Evolutionary conservation across 805 yeast species (phyloP).

Genomic region (Priceomyces carsonii): DNA sequence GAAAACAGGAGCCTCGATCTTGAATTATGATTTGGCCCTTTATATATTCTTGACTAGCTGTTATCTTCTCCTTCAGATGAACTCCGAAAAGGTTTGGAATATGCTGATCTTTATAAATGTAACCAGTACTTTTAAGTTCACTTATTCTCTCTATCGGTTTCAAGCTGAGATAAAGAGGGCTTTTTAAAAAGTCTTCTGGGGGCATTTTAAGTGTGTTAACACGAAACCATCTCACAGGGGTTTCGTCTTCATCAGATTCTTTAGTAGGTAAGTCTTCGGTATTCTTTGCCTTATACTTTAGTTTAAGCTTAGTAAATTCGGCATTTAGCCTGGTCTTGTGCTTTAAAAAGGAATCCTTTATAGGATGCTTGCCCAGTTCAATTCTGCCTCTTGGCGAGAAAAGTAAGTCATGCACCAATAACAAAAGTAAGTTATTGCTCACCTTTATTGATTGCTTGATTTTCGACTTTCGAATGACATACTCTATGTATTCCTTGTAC

Average conservation of each 20-base stretch:
- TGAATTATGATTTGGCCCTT: constrained; percentile 85
- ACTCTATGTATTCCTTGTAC: constrained; percentile 62
- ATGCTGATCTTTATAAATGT: constrained; percentile 68
- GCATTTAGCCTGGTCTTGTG: constrained; percentile 82
- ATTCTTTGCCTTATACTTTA: constrained; percentile 65
- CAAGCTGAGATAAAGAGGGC: constrained; percentile 42
- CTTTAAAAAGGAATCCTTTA: constrained; percentile 76
- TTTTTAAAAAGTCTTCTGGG: constrained; percentile 36
- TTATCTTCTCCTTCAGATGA: constrained; percentile 71
- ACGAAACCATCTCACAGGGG: constrained; percentile 82
- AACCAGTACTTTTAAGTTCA: constrained; percentile 43
- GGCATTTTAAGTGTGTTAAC: constrained; percentile 62
- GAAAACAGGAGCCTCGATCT: constrained; percentile 96
- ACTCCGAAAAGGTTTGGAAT: constrained; percentile 82
- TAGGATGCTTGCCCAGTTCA: constrained; percentile 84
- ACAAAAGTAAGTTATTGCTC: constrained; percentile 53
- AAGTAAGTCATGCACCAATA: constrained; percentile 80
- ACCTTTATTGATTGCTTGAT: constrained; percentile 56
- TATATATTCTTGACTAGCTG: constrained; percentile 66
- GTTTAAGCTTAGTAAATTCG: constrained; percentile 74
- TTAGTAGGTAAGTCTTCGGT: constrained; percentile 47
- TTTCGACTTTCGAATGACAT: constrained; percentile 66
- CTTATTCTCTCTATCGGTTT: constrained; percentile 46
- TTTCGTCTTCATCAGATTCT: constrained; percentile 41
- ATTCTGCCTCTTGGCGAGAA: constrained; percentile 77